Evolutionary conservation across 805 yeast genomes (phyloP).

Genomic region (Cyberlindnera mississippiensis): DNA sequence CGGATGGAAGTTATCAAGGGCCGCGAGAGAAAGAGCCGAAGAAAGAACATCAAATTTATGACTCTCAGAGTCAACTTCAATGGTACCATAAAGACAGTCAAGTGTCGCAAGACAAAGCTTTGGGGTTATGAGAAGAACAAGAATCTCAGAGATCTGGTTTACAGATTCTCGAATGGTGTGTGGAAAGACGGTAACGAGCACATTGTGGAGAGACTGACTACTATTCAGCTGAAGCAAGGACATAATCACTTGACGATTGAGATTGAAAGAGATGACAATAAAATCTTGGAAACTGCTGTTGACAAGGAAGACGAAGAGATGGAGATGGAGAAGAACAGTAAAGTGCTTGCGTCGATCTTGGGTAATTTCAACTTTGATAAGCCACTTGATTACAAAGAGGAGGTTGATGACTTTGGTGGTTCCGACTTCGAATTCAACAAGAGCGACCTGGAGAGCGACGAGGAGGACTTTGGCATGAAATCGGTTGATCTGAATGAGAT

Average conservation of each 20-base stretch:
- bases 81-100: slow-evolving; percentile 52
- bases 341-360: slow-evolving; percentile 46
- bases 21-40: slow-evolving; percentile 50
- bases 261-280: slow-evolving; percentile 16
- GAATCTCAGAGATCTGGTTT: slow-evolving; percentile 56
- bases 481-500: slow-evolving; percentile 19
- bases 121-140: slow-evolving; percentile 88
- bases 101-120: slow-evolving; percentile 68
- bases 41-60: slow-evolving; percentile 49
- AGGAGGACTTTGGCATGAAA: slow-evolving; percentile 28
- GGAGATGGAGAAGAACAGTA: slow-evolving; percentile 43
- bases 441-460: slow-evolving; percentile 31
- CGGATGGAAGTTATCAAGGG: slow-evolving; percentile 49
- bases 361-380: slow-evolving; percentile 48
- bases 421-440: slow-evolving; percentile 47
- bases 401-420: slow-evolving; percentile 37
- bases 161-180: slow-evolving; percentile 54
- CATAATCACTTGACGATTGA: slow-evolving; percentile 14
- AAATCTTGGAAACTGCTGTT: slow-evolving; percentile 23
- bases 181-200: slow-evolving; percentile 84
- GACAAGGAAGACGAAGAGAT: slow-evolving; percentile 34
- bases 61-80: slow-evolving; percentile 62
- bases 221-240: slow-evolving; percentile 18
- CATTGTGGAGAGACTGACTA: slow-evolving; percentile 56
- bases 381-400: slow-evolving; percentile 40